Base-by-base conservation (phyloP, 2,329 filamentous ascomycete genomes). In the Fusarium domesticum region DNA sequence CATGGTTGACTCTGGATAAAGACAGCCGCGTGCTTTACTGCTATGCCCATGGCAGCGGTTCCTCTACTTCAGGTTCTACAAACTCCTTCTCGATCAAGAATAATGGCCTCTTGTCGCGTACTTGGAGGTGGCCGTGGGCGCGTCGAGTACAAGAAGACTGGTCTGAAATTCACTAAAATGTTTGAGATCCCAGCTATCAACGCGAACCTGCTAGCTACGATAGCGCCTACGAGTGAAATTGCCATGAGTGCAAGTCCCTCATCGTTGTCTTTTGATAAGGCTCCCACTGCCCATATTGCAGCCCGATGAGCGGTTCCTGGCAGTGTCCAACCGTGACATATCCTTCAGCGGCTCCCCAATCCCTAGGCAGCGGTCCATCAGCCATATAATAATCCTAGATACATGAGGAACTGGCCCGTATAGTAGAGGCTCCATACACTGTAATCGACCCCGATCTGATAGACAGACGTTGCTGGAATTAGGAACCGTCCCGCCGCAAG, bases 361-460 rank as follows among this genome's bases (percentile, higher is more conserved):
- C 11, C 15, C n/a, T 39, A 0, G 43, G 47, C 4, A 43, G 51
- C 5, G 52, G 56, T 0, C 54, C 56, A 0, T 56, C 54, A 2
- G 56, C 59, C 1, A 59, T 52, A 1, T 19, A 59, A 2, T 56
- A 28, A 12, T 28, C 23, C 23, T 4, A 28, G 23, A 28, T 28
- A 12, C 23, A 69, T 68, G n/a, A 64, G 47, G 4, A 63, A 31
- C 48, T 69, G 67, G 1, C 64, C 67, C 10, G 38, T 46, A 43
- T 67, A 69, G 44, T 69, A 69, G 14, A 69, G 45, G 1, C 55
- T 33, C 67, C 67, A 69, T 17, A 69, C 65, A 1, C 57, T 51
- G 40, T 62, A 53, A 39, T 63, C 63, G 62, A 69, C 65, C 58
- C 54, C 62, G 3, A 36, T 37, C 1, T 56, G 56, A 32, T 59